Evolutionary conservation across 208 protist genomes (phyloP), one percentile per base, ranked within the genome.

Genomic region (Angomonas ambiguus): DNA sequence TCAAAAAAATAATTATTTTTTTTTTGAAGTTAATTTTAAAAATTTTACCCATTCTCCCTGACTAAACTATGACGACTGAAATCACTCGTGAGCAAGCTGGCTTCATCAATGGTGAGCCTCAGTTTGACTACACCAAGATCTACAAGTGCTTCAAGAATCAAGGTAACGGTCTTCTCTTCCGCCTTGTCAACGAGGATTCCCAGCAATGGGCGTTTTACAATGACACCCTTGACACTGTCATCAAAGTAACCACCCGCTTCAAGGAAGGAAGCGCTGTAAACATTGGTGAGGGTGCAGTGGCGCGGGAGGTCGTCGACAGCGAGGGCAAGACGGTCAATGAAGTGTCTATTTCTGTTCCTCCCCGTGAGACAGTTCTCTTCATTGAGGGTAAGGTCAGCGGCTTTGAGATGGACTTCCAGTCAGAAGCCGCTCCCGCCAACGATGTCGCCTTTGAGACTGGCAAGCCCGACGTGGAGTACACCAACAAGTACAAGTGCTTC

Each of bases 401-500:
- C 8, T 84, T 61, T 45, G 33, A 68, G 41, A 42, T 84, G 41
- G 62, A 77, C 45, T 84, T 80, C 62, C 20, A 34, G 25, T 74
- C 74, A 57, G 79, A 84, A 56, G 67, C 70, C 24, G 65, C 70
- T 35, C 67, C 71, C 11, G 69, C 31, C 0, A 49, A 67, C 8
- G 53, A 72, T 22, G 51, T 67, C 0, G 35, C 5, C n/a, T 72
- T 72, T 42, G 59, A 62, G 32, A 55, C 65, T 60, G 55, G 60
- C 49, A 27, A 67, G 49, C 67, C 67, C 3, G 51, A 45, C 49
- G 65, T 63, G 33, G 35, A 59, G 45, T 62, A 75, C 58, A 57
- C 73, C 34, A 82, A 86, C 51, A 67, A 88, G 42, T 88, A 86
- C 74, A 85, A 83, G 66, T 93, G 87, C 76, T 91, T 94, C 69